Base-by-base conservation (phyloP, 805 yeast species). In the Candida tammaniensis region DNA sequence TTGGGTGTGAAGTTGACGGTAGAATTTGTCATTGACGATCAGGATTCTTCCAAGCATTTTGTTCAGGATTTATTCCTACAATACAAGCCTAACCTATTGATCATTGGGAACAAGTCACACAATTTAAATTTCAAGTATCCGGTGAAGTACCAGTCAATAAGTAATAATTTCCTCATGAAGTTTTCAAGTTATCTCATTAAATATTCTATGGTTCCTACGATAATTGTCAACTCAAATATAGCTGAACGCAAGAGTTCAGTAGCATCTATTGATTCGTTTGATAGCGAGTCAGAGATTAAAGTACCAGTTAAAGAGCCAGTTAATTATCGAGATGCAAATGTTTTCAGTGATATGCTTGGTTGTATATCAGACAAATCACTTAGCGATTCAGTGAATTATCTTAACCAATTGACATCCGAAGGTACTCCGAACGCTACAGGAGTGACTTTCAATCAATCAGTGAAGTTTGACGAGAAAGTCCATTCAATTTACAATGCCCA, bases 71-170 rank as follows among this genome's bases (percentile, higher is more conserved):
- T 68, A 20, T 63, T 52, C 44, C 49, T 51, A 31, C 73, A 66
- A 42, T 68, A 68, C 44, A 68, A 55, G 36, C 73, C 73, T 2
- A 59, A 57, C 31, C 43, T 68, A 37, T 35, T 68, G 13, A 44
- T 66, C 2, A 36, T 61, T 27, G 70, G 72, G 2, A 66, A 59
- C 39, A 59, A 56, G 33, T 52, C 61, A n/a, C 49, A 65, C 19
- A 67, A 61, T 45, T 48, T 65, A 37, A 68, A 67, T 46, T 68
- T 66, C 52, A 63, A 63, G 44, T 68, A 68, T 39, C 70, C 70
- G 1, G 40, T 55, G 10, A 55, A 22, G 26, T 21, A n/a, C 14
- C 5, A 15, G 20, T 26, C 12, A 55, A 54, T 18, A 12, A 45
- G 13, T 55, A 55, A 25, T 55, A 36, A 52, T 30, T 64, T 47